These are phyloP conservation scores for Sequoia sempervirens DNA, from an alignment of 75 land plant species.

Conservation along the genomic window DNA sequence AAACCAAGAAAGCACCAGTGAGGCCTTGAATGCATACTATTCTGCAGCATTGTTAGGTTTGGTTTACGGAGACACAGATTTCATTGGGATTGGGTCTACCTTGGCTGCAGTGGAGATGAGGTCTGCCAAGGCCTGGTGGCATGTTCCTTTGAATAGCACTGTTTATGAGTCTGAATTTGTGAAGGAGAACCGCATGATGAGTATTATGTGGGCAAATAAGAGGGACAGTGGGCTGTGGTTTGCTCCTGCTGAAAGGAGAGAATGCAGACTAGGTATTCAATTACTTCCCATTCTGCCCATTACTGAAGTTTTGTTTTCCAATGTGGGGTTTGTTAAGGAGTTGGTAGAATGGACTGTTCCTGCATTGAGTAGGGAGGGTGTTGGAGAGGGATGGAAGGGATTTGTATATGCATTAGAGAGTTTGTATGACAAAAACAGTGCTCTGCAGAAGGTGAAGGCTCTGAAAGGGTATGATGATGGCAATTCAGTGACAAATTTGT, in stretches of 20 bases:
- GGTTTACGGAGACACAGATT: conserved; percentile 13
- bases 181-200: conserved; percentile 10
- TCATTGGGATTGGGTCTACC: conserved; percentile 11
- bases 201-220: conserved; percentile 34
- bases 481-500: conserved; percentile 25
- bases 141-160: not conserved
- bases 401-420: conserved; percentile 27
- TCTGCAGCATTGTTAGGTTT: conserved; percentile 23
- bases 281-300: conserved; percentile 29
- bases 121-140: conserved; percentile 21
- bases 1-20: conserved; percentile 41
- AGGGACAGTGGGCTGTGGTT: conserved; percentile 33
- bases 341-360: conserved; percentile 31
- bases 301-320: conserved; percentile 22
- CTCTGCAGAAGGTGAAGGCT: conserved; percentile 1
- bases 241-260: conserved; percentile 20
- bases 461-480: conserved; percentile 27
- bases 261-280: conserved; percentile 31
- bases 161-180: conserved; percentile 21
- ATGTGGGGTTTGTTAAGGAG: conserved; percentile 13
- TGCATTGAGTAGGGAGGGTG: conserved; percentile 12
- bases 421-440: conserved; percentile 12
- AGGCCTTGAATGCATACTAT: conserved; percentile 36
- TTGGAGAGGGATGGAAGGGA: conserved; percentile 27
- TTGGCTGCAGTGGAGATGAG: conserved; percentile 26